Percentiles rank a stretch among this genome's conserved stretches.
phyloP scores from a whole-genome alignment of 768 basidiomycete genomes.

The Mycena indigotica region DNA sequence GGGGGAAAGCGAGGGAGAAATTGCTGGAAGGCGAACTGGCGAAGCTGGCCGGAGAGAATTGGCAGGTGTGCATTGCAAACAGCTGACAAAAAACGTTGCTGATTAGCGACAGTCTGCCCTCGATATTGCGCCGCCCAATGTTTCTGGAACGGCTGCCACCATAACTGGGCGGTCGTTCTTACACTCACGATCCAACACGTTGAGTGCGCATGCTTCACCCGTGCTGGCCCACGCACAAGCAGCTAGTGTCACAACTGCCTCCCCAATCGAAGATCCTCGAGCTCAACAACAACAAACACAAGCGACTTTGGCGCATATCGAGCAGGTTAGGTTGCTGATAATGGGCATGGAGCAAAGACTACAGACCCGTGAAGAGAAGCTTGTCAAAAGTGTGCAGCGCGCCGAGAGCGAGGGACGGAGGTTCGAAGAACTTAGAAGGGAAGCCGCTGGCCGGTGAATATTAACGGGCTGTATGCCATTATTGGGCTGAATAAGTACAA shows the following conservation, averaged over 20 bases:
- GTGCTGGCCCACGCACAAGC: conserved; percentile 15
- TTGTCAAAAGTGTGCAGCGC: conserved; percentile 58
- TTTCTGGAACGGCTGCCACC: background rate
- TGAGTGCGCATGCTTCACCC: conserved; percentile 27
- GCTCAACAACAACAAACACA: conserved; percentile 24
- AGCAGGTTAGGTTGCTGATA: conserved; percentile 67
- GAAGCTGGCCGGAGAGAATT: conserved; percentile 75
- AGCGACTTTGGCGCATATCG: conserved; percentile 59
- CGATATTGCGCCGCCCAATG: conserved; percentile 12
- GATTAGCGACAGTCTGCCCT: conserved; percentile 15
- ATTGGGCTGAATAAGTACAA: background rate
- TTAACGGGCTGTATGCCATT: background rate
- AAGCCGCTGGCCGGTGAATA: conserved; percentile 26
- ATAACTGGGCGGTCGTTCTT: conserved; percentile 16
- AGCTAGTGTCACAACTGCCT: conserved; percentile 5
- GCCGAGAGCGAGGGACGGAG: conserved; percentile 61
- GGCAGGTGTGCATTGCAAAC: conserved; percentile 59
- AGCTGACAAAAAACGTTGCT: background rate
- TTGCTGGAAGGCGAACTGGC: conserved; percentile 72
- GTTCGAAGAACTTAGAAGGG: conserved; percentile 53
- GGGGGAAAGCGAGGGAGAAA: conserved; percentile 72
- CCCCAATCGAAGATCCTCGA: background rate
- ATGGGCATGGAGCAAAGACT: conserved; percentile 78
- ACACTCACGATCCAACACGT: conserved; percentile 39
- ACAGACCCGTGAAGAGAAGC: conserved; percentile 61